Evolutionary conservation across 2,329 filamentous ascomycete genomes (phyloP).

Genomic region (Aurifilum marmelostoma): DNA sequence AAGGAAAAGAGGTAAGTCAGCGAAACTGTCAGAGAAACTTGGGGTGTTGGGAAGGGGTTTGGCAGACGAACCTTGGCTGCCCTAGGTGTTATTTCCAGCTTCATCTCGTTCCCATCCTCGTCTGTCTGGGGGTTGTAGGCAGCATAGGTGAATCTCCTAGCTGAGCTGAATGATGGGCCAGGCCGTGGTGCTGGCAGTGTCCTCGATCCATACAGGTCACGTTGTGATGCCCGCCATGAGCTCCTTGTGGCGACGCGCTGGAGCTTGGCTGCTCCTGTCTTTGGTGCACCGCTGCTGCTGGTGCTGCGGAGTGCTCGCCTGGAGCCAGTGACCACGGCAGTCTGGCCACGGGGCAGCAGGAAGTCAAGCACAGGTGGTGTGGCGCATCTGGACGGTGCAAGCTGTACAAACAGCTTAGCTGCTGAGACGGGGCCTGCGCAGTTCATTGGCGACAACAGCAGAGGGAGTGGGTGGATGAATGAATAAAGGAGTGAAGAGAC

Average conservation of each 20-base stretch:
- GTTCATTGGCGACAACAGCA: neutral
- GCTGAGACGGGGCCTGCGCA: slow-evolving; percentile 33
- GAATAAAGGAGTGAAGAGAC: neutral
- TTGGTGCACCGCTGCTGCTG: neutral
- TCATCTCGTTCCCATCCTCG: slow-evolving; percentile 83
- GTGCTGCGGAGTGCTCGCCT: slow-evolving; percentile 27
- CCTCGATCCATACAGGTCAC: neutral
- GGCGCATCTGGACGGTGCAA: slow-evolving; percentile 32
- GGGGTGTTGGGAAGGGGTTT: neutral
- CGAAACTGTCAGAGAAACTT: neutral
- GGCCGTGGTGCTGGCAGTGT: neutral
- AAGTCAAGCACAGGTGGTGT: slow-evolving; percentile 44
- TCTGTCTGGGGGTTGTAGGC: slow-evolving; percentile 75
- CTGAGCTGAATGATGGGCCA: slow-evolving; percentile 42
- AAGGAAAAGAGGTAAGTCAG: neutral
- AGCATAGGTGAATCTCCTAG: slow-evolving; percentile 49
- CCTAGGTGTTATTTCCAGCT: slow-evolving; percentile 79
- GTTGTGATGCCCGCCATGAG: slow-evolving; percentile 7
- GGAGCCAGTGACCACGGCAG: slow-evolving; percentile 22
- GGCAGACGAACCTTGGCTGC: slow-evolving; percentile 71
- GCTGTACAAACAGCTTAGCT: slow-evolving; percentile 39
- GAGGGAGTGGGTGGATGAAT: neutral
- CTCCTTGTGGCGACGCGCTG: neutral
- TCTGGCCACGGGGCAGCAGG: slow-evolving; percentile 40
- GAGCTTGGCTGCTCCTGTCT: neutral